phyloP scores from a whole-genome alignment of 805 yeast genomes.

The Yarrowia yakushimensis region DNA sequence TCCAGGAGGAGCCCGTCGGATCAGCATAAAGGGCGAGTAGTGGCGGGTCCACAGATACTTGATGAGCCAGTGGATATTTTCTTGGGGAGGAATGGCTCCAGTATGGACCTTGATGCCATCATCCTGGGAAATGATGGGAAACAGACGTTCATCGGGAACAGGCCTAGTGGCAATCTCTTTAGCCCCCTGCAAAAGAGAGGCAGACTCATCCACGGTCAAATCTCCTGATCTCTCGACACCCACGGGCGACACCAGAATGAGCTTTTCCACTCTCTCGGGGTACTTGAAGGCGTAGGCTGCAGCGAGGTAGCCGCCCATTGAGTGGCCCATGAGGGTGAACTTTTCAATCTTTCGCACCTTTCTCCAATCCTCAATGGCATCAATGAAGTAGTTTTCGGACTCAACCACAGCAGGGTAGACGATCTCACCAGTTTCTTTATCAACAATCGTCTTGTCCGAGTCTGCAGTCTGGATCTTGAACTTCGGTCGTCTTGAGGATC shows the following conservation, averaged over 20 bases:
- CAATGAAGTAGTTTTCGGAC: conserved; percentile 62
- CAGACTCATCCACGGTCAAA: neutral
- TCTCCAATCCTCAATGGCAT: conserved; percentile 65
- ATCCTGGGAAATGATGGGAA: neutral
- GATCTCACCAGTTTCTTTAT: conserved; percentile 26
- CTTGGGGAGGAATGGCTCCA: conserved; percentile 33
- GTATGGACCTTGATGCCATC: conserved; percentile 16
- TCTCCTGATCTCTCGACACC: conserved; percentile 51
- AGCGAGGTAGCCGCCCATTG: conserved; percentile 86
- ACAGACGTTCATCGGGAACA: conserved; percentile 6
- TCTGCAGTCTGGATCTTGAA: conserved; percentile 42
- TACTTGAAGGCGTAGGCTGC: conserved; percentile 59
- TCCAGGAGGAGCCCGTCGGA: conserved; percentile 65
- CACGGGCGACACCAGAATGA: conserved; percentile 86
- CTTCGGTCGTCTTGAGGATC: conserved; percentile 68
- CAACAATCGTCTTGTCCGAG: conserved; percentile 33
- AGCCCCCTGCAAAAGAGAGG: neutral
- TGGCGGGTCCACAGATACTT: conserved; percentile 77
- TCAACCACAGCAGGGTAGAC: conserved; percentile 38
- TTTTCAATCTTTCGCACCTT: conserved; percentile 46
- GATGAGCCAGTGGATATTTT: conserved; percentile 65
- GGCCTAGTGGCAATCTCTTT: conserved; percentile 1
- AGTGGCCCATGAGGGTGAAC: conserved; percentile 73
- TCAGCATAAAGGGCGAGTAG: conserved; percentile 76
- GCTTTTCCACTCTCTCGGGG: conserved; percentile 59